Conservation (phyloP, 371 early-diverging fungal species). For the Chytridium lagenaria region DNA sequence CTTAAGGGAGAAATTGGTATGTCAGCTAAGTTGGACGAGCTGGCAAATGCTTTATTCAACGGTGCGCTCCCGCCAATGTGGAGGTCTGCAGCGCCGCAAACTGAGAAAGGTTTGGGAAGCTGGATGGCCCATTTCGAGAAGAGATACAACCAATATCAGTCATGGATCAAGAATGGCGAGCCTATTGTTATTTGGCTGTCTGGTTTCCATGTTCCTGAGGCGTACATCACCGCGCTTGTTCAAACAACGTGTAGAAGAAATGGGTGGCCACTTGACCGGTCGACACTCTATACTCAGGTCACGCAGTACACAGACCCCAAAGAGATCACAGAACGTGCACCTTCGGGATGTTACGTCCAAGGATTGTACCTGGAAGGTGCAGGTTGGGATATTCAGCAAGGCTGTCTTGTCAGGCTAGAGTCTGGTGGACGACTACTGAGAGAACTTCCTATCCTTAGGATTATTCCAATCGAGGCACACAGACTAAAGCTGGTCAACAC, state of each 20-base stretch:
- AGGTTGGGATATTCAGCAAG: conserved; percentile 57
- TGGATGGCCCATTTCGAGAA: conserved; percentile 67
- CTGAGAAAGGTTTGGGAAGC: conserved; percentile 60
- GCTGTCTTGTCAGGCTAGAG: conserved; percentile 50
- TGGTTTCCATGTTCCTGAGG: conserved; percentile 64
- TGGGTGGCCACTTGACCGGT: conserved; percentile 65
- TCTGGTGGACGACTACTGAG: conserved; percentile 57
- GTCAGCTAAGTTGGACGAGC: conserved; percentile 62
- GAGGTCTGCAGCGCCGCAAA: conserved; percentile 61
- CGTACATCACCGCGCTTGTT: conserved; percentile 64
- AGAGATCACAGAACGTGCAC: conserved; percentile 58
- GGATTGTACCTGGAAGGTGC: conserved; percentile 67
- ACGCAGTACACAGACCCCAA: conserved; percentile 56
- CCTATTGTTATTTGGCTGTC: conserved; percentile 64
- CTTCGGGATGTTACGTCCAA: conserved; percentile 60
- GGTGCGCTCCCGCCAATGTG: conserved; percentile 59
- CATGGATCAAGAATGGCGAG: conserved; percentile 65
- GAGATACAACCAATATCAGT: conserved; percentile 55
- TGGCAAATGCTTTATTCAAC: conserved; percentile 61
- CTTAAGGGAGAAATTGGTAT: conserved; percentile 69
- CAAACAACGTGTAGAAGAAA: conserved; percentile 64
- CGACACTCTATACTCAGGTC: conserved; percentile 66
- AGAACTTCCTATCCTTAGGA: conserved; percentile 62
- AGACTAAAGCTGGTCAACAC: conserved; percentile 63
- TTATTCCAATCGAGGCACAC: conserved; percentile 64